Evolutionary conservation across 148 eudicot genomes (phyloP).

Genomic region (Rhododendron simsii): DNA sequence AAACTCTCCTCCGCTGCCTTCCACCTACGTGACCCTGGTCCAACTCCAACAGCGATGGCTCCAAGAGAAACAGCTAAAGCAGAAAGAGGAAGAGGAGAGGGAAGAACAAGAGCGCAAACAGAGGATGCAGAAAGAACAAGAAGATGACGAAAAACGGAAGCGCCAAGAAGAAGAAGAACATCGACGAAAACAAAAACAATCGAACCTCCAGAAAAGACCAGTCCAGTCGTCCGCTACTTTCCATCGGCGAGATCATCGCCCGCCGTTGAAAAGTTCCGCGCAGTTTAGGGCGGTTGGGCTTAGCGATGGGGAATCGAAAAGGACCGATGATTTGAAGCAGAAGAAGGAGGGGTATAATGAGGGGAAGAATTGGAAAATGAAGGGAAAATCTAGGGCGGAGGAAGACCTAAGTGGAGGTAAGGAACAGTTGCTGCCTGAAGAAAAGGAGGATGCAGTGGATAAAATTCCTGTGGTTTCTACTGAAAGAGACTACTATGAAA

Average conservation of each 20-base stretch:
- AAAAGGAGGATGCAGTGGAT: not conserved
- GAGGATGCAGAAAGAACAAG: not conserved
- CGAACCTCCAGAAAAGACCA: not conserved
- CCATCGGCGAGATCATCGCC: not conserved
- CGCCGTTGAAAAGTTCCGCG: not conserved
- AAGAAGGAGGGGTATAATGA: not conserved
- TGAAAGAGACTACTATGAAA: too few relatives aligned
- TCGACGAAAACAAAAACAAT: not conserved
- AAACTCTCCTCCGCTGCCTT: not conserved
- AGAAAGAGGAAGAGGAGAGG: not conserved
- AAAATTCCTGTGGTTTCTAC: too few relatives aligned
- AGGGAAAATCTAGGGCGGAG: not conserved
- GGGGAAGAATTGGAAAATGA: not conserved
- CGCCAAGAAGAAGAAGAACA: not conserved
- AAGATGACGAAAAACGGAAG: not conserved
- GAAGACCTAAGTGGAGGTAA: not conserved
- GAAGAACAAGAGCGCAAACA: not conserved
- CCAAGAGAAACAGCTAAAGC: not conserved
- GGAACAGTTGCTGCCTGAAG: not conserved
- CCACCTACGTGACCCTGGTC: conserved; percentile 7
- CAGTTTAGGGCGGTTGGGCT: not conserved
- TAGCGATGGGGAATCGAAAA: not conserved
- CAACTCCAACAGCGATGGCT: conserved; percentile 12
- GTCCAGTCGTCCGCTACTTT: not conserved
- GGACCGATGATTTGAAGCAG: not conserved